phyloP scores from a whole-genome alignment of 2,329 filamentous ascomycete genomes.

The Fusarium sp. region DNA sequence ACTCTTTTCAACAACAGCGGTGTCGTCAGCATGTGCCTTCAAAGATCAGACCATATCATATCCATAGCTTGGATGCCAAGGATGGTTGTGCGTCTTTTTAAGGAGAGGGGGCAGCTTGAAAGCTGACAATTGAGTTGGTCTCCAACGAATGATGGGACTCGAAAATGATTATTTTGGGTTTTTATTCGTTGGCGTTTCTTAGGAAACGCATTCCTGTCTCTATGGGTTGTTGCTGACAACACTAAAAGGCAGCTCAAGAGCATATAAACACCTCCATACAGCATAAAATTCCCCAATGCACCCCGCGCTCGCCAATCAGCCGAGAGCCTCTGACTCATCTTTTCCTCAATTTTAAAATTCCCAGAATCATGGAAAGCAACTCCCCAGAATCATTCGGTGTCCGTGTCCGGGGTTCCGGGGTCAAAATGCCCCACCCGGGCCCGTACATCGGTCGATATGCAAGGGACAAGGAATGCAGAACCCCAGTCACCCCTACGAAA shows the following conservation, averaged over 20 bases:
- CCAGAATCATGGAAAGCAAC: background rate
- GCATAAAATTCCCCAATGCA: background rate
- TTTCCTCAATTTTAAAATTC: background rate
- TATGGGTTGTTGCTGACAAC: background rate
- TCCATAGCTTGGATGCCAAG: constrained; percentile 43
- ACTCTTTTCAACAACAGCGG: constrained; percentile 29
- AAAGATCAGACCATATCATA: constrained; percentile 45
- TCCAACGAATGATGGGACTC: constrained; percentile 16
- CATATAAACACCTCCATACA: background rate
- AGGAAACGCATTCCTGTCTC: constrained; percentile 4
- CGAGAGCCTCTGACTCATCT: constrained; percentile 2
- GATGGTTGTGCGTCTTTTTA: constrained; percentile 29
- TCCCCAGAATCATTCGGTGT: constrained; percentile 14
- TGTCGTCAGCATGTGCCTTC: constrained; percentile 40
- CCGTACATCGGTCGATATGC: constrained; percentile 33
- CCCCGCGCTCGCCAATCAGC: constrained; percentile 9
- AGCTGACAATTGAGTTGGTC: constrained; percentile 25
- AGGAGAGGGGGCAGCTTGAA: constrained; percentile 3
- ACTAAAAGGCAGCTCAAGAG: background rate
- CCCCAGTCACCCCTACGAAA: constrained; percentile 20
- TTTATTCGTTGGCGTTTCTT: background rate
- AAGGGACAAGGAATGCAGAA: constrained; percentile 27
- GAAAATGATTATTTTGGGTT: background rate
- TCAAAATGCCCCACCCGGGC: constrained; percentile 22
- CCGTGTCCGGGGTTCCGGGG: constrained; percentile 12